These are phyloP conservation scores for Cryptococcus wingfieldii DNA, from an alignment of 1,284 basidiomycete species.

Conservation along the genomic window DNA sequence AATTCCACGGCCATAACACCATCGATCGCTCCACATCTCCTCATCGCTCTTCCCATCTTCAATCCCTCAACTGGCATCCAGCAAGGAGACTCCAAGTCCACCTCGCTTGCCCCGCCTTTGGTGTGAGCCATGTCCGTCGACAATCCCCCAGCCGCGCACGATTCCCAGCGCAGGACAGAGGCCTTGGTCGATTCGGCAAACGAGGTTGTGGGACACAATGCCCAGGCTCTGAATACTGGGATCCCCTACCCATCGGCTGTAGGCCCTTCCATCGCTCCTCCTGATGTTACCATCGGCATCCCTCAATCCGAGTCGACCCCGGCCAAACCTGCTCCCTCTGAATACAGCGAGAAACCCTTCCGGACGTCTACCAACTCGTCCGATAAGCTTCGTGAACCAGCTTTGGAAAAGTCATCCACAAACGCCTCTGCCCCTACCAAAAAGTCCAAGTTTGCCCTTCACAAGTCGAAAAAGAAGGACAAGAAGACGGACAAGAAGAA, in stretches of 20 bases:
- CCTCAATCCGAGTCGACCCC: not conserved
- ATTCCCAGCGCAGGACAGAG: not conserved
- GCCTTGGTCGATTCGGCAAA: not conserved
- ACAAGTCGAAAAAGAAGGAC: constrained; percentile 17
- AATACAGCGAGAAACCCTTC: constrained; percentile 4
- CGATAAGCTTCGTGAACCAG: not conserved
- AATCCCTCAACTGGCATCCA: no score
- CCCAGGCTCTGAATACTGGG: constrained; percentile 6
- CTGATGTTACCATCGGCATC: not conserved
- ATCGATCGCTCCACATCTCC: no score
- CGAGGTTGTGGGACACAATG: not conserved
- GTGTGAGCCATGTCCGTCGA: no score
- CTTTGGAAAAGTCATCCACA: not conserved
- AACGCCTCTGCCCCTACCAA: not conserved
- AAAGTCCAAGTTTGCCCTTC: constrained; percentile 15
- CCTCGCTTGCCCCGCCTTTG: no score
- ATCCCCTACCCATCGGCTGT: constrained; percentile 4
- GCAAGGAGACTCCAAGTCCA: no score
- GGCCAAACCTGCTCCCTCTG: not conserved
- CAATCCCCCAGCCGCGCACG: no score
- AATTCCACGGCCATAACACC: no score
- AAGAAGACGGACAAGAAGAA: constrained; percentile 29
- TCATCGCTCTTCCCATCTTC: no score
- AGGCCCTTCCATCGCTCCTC: not conserved
- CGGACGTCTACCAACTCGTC: constrained; percentile 1